Percentiles rank a stretch among this genome's conserved stretches.
Conservation (phyloP, 1,284 basidiomycete genomes). For the Cryptococcus neoformans region DNA sequence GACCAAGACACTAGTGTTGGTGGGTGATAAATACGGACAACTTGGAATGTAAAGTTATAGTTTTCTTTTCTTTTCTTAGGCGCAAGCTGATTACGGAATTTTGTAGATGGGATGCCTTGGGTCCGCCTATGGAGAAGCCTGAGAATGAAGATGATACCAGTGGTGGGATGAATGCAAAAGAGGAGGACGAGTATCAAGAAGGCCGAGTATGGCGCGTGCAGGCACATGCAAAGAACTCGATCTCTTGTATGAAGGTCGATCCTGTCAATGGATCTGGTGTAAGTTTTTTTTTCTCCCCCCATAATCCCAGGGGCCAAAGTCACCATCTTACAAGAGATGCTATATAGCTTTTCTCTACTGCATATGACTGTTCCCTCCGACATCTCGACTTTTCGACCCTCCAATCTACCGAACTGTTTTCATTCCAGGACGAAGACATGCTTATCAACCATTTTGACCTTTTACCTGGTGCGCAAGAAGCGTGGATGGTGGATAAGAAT, state of each 20-base stretch:
- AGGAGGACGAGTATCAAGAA: conserved; percentile 25
- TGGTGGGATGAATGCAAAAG: conserved; percentile 11
- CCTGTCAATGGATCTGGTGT: conserved; percentile 43
- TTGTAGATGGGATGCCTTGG: conserved; percentile 42
- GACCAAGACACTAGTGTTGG: conserved; percentile 49
- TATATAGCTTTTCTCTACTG: conserved; percentile 47
- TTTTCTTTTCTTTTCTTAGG: background rate
- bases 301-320: background rate
- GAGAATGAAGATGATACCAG: conserved; percentile 31
- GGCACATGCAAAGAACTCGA: conserved; percentile 46
- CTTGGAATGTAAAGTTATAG: conserved; percentile 46
- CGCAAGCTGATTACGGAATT: conserved; percentile 4
- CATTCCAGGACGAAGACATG: conserved; percentile 47
- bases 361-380: conserved; percentile 53
- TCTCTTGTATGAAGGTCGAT: conserved; percentile 49
- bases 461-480: conserved; percentile 45
- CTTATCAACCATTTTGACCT: conserved; percentile 53
- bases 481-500: conserved; percentile 49
- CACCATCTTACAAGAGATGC: background rate
- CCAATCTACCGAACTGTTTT: conserved; percentile 48
- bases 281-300: conserved; percentile 13
- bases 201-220: conserved; percentile 49
- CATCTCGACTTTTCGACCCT: conserved; percentile 47
- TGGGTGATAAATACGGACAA: conserved; percentile 51
- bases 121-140: conserved; percentile 18